Base-by-base conservation (phyloP, 306 rosid genomes). In the Amphicarpaea edgeworthii region DNA sequence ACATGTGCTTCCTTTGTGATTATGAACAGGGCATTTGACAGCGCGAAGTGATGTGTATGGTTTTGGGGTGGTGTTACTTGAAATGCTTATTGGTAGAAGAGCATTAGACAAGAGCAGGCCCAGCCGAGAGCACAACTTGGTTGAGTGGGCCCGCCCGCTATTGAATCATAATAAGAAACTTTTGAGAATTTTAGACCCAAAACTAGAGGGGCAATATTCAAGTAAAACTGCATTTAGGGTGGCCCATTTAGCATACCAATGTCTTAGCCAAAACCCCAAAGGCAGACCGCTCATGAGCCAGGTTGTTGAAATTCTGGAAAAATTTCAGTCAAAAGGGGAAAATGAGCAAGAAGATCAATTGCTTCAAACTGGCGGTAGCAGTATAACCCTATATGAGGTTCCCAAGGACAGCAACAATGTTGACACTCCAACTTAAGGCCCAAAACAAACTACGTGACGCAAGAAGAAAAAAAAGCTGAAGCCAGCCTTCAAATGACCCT, bases 1-100 rank as follows among this genome's bases (percentile, higher is more conserved):
- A 21, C 59, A 41, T n/a, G 38, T 61, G 19, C 47, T 3, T 3
- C 64, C 75, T 66, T 16, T 47, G 10, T 82, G 59, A 42, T 81
- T 80, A 12, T 70, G 41, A 66, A 72, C 95, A 93, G 98, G 98
- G 68, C 98, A 93, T 90, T 80, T 93, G 78, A 93, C 98, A 0
- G 96, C 98, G 76, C 87, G 98, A 69, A 93, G 98, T 15, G 98
- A 93, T 82, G 93, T 93, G 46, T 93, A 93, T 75, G 98, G 98
- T 75, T 93, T 90, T 74, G 98, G 98, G 80, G 98, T 93, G 6
- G 96, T 93, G 69, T 86, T 93, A 10, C 98, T 93, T 50, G 98
- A 93, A 87, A 50, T 93, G 89, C 98, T 93, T 37, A 89, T 93
- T 45, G 98, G 98, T 77, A 86, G 91, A 69, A 89, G 85, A 83